Conservation (phyloP, 257 asterid species). For the Solanum rostratum region DNA sequence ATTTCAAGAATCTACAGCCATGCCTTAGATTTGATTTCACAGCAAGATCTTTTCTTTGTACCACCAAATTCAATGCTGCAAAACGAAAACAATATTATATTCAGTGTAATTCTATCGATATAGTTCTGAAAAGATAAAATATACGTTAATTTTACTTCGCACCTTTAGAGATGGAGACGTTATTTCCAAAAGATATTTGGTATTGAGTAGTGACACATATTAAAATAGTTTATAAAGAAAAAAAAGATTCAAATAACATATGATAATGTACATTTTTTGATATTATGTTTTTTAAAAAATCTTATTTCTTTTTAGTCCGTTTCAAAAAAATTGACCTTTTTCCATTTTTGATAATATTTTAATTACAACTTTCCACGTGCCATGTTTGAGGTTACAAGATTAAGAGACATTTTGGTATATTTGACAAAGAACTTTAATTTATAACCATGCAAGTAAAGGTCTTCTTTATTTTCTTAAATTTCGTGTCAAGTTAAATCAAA, state of each 20-base stretch:
- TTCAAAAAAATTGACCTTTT: too few species aligned
- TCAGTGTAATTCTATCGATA: rapidly evolving
- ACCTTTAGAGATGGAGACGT: background rate
- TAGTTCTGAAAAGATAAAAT: background rate
- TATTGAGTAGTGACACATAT: background rate
- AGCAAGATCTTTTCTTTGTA: background rate
- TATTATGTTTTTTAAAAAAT: background rate
- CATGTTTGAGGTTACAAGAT: too few species aligned
- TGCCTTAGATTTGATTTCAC: background rate
- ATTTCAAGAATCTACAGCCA: background rate
- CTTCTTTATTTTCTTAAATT: too few species aligned
- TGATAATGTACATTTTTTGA: background rate
- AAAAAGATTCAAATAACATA: background rate
- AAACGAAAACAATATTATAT: background rate
- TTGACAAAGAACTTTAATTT: too few species aligned
- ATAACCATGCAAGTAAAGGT: too few species aligned
- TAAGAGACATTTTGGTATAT: too few species aligned
- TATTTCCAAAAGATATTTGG: background rate
- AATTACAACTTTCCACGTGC: too few species aligned
- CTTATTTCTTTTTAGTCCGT: too few species aligned
- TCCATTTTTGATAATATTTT: too few species aligned
- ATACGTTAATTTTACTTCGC: background rate
- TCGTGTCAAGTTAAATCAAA: too few species aligned
- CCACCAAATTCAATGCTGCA: background rate
- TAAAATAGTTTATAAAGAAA: background rate